Evolutionary conservation across 768 basidiomycete species (phyloP).

Genomic region (Mycena olivaceomarginata): DNA sequence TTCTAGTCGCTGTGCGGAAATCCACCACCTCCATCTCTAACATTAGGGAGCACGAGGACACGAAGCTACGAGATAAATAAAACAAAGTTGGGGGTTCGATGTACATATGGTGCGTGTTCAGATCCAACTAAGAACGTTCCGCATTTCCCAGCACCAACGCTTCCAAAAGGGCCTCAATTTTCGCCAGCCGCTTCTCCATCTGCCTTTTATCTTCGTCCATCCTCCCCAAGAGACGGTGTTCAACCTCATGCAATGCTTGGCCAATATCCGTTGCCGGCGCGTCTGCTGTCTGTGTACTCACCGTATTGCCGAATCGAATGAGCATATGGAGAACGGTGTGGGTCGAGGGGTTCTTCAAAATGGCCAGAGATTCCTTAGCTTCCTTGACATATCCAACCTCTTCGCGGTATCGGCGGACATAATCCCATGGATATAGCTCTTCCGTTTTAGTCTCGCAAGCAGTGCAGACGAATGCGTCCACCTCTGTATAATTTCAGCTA

Average conservation of each 20-base stretch:
- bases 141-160: background rate
- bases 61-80: too few relatives aligned
- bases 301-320: conserved; percentile 11
- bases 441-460: conserved; percentile 13
- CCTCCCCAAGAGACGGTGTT: background rate
- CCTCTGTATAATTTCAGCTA: conserved; percentile 1
- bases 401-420: conserved; percentile 1
- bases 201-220: conserved; percentile 2
- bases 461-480: conserved; percentile 20
- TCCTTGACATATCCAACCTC: conserved; percentile 13
- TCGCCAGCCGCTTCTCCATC: conserved; percentile 17
- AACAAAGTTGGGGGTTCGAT: too few relatives aligned
- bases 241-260: background rate
- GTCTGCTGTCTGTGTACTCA: background rate
- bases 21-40: too few relatives aligned
- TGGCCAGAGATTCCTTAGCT: background rate
- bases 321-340: conserved; percentile 23
- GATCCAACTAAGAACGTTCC: too few relatives aligned
- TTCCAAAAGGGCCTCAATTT: conserved; percentile 22
- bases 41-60: too few relatives aligned
- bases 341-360: background rate
- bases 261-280: background rate
- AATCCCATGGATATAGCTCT: conserved; percentile 8
- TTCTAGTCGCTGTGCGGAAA: too few relatives aligned
- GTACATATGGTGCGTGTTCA: too few relatives aligned